Evolutionary conservation across 352 stramenopile genomes (phyloP).

Genomic region (Phytophthora hibernalis): DNA sequence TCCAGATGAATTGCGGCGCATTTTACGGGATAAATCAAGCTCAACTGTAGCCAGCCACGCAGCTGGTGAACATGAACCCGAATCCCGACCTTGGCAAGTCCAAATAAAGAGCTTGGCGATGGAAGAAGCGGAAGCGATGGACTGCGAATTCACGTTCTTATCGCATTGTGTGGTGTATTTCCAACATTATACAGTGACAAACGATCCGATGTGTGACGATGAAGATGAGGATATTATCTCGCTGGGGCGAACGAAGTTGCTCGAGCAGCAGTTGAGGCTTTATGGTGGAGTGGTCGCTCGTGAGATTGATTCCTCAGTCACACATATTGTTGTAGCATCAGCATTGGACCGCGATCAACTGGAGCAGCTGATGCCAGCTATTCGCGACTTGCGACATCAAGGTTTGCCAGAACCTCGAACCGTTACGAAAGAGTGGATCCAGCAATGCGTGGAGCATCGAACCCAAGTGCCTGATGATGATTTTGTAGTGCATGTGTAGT

Average conservation of each 20-base stretch:
- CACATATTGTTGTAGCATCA: slow-evolving; percentile 63
- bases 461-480: slow-evolving; percentile 61
- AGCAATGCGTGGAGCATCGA: slow-evolving; percentile 51
- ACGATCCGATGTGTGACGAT: not conserved
- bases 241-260: slow-evolving; percentile 51
- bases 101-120: slow-evolving; percentile 45
- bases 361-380: slow-evolving; percentile 47
- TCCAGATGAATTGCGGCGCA: slow-evolving; percentile 52
- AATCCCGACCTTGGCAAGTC: slow-evolving; percentile 55
- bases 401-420: slow-evolving; percentile 54
- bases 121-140: slow-evolving; percentile 78
- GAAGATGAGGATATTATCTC: slow-evolving; percentile 30
- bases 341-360: slow-evolving; percentile 38
- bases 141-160: slow-evolving; percentile 72
- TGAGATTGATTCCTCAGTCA: slow-evolving; percentile 57
- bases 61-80: not conserved
- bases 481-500: slow-evolving; percentile 65
- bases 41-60: not conserved
- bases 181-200: slow-evolving; percentile 27
- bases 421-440: slow-evolving; percentile 71
- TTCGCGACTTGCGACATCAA: slow-evolving; percentile 58
- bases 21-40: slow-evolving; percentile 54
- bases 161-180: slow-evolving; percentile 78
- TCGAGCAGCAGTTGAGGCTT: slow-evolving; percentile 67
- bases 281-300: slow-evolving; percentile 54